These are phyloP conservation scores for Angomonas desouzai DNA, from an alignment of 208 protist genomes.

Conservation along the genomic window DNA sequence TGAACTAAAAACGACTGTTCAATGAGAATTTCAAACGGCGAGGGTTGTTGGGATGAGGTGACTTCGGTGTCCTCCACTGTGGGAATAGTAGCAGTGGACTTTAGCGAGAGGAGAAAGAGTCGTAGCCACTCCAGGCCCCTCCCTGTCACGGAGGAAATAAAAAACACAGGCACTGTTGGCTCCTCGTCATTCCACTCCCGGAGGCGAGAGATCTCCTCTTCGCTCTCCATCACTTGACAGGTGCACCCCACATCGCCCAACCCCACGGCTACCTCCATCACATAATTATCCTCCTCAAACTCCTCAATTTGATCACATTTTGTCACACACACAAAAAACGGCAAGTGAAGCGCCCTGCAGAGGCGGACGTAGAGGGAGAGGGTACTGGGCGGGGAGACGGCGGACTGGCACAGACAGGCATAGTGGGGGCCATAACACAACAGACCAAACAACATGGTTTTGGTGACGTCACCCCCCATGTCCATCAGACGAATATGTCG, in stretches of 20 bases:
- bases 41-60: no score
- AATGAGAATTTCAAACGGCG: conserved; percentile 80
- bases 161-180: conserved; percentile 55
- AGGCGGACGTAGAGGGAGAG: conserved; percentile 86
- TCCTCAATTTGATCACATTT: conserved; percentile 92
- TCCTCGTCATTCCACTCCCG: conserved; percentile 19
- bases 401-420: conserved; percentile 66
- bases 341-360: conserved; percentile 89
- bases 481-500: conserved; percentile 64
- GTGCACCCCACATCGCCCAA: conserved; percentile 37
- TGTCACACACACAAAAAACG: conserved; percentile 92
- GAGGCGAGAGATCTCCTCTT: conserved; percentile 13
- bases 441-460: conserved; percentile 88
- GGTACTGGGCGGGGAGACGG: conserved; percentile 28
- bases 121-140: conserved; percentile 51
- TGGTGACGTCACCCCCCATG: conserved; percentile 73
- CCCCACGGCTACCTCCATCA: conserved; percentile 72
- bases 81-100: conserved; percentile 20
- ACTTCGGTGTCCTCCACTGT: conserved; percentile 9
- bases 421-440: conserved; percentile 92
- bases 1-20: conserved; percentile 67
- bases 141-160: conserved; percentile 52
- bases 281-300: conserved; percentile 88
- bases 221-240: conserved; percentile 35
- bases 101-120: conserved; percentile 16